Base-by-base conservation (phyloP, 2,329 filamentous ascomycete species). In the Fusarium circinatum region DNA sequence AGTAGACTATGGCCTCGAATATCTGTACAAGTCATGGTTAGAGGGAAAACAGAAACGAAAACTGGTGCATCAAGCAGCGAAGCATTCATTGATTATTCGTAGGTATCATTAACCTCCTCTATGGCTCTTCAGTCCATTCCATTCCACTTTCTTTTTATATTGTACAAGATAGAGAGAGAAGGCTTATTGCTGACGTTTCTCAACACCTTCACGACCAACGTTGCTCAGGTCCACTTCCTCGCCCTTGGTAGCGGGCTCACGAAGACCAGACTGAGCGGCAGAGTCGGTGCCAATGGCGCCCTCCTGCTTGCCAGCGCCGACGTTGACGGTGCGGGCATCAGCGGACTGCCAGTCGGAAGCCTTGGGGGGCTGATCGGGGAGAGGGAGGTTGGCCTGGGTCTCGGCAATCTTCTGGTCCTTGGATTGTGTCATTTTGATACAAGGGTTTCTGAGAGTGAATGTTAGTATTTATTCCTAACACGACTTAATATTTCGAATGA, bases 281-380 rank as follows among this genome's bases (percentile, higher is more conserved):
- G 81, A 81, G 44, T 84, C 86, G 1, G 85, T 86, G 8, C 89
- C 88, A 51, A 90, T 83, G 70, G 88, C 86, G 59, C 84, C 87
- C 74, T 88, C 80, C n/a, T 68, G 55, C 68, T 87, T 83, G 26
- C 92, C 92, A 41, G 90, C 89, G 72, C 92, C 92, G 54, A 93
- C 90, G 79, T 94, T 92, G 79, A 93, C 90, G 63, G 85, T 93
- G 71, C 89, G 84, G 38, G 87, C 87, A 78, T 96, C 93, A 57
- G 88, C 86, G 0, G 92, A 94, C 81, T 95, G 91, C 88, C 91
- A 95, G 86, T 96, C 93, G 10, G 92, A 93, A n/a, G 90, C 84
- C n/a, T 83, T 85, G 3, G 93, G 93, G 28, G 94, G 94, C 75
- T 95, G 87, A 5, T 96, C 93, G 24, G 94, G 94, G 57, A 95